Evolutionary conservation across 1,139 yeast genomes (phyloP).

Genomic region (Pichia sp.): DNA sequence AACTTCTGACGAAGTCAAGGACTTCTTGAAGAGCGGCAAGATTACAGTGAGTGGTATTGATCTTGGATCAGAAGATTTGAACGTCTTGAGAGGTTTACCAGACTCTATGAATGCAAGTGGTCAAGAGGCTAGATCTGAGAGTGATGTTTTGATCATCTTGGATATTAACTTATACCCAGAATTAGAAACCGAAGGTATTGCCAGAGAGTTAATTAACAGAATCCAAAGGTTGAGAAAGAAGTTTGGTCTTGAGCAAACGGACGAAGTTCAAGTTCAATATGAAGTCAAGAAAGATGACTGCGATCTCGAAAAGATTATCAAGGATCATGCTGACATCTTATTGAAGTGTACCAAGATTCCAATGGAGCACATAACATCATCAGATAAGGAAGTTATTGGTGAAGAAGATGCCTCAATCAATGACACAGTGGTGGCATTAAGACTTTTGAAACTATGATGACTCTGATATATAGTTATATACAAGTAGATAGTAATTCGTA

Average conservation of each 20-base stretch:
- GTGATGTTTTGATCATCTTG: constrained; percentile 82
- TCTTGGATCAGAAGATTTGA: constrained; percentile 80
- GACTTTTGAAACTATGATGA: constrained; percentile 60
- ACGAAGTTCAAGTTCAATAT: constrained; percentile 87
- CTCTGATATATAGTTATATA: not conserved
- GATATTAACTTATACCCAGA: constrained; percentile 88
- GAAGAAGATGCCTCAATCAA: constrained; percentile 90
- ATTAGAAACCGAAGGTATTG: constrained; percentile 87
- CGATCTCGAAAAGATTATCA: constrained; percentile 60
- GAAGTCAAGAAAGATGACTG: constrained; percentile 62
- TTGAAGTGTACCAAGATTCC: constrained; percentile 74
- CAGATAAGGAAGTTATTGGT: constrained; percentile 52
- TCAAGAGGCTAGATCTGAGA: constrained; percentile 80
- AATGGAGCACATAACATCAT: constrained; percentile 40
- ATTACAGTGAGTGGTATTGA: constrained; percentile 86
- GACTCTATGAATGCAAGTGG: constrained; percentile 59
- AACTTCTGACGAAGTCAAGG: constrained; percentile 76
- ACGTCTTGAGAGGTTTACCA: constrained; percentile 85
- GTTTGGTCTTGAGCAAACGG: constrained; percentile 91
- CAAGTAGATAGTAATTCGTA: not conserved
- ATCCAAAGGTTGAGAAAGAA: constrained; percentile 97
- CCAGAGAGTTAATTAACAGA: constrained; percentile 94
- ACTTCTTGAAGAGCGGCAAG: constrained; percentile 67
- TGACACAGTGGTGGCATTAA: constrained; percentile 76
- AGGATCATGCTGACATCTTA: constrained; percentile 62